phyloP scores from a whole-genome alignment of 2,329 filamentous ascomycete genomes.

The Venturia carpophila region DNA sequence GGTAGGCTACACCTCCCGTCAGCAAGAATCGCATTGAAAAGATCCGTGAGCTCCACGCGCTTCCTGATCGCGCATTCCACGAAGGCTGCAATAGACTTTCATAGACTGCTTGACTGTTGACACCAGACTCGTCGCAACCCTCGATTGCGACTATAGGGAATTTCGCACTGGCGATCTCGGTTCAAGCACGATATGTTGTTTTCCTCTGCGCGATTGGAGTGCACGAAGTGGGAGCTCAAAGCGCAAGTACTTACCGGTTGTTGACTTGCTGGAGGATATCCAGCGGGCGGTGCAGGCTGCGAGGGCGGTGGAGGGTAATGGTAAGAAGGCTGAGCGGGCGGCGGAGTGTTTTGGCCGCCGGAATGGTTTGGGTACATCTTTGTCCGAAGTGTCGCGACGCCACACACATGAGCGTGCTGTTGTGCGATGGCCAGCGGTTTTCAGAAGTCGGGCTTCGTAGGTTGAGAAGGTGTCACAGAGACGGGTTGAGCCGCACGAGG shows the following conservation, averaged over 20 bases:
- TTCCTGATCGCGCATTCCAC: neutral
- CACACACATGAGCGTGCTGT: constrained; percentile 13
- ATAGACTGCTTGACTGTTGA: neutral
- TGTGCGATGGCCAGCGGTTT: constrained; percentile 7
- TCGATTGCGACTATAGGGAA: neutral
- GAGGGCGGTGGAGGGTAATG: constrained; percentile 17
- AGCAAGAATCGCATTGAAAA: neutral
- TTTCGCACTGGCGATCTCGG: neutral
- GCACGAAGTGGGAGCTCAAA: too few relatives aligned
- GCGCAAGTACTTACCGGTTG: constrained; percentile 13
- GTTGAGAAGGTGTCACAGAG: constrained; percentile 20
- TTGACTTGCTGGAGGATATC: constrained; percentile 19
- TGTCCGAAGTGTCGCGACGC: constrained; percentile 9
- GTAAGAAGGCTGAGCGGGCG: constrained; percentile 23
- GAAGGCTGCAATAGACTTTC: neutral
- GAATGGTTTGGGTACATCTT: constrained; percentile 21
- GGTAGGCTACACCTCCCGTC: neutral
- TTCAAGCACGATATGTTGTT: neutral
- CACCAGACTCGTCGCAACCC: neutral
- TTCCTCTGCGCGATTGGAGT: neutral
- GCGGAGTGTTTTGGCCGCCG: constrained; percentile 31
- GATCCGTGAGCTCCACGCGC: neutral
- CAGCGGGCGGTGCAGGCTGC: constrained; percentile 19
- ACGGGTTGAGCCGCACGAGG: constrained; percentile 18
- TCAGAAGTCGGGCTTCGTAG: constrained; percentile 12